Base-by-base conservation (phyloP, 179 eudicot species). In the Carnegiea gigantea region DNA sequence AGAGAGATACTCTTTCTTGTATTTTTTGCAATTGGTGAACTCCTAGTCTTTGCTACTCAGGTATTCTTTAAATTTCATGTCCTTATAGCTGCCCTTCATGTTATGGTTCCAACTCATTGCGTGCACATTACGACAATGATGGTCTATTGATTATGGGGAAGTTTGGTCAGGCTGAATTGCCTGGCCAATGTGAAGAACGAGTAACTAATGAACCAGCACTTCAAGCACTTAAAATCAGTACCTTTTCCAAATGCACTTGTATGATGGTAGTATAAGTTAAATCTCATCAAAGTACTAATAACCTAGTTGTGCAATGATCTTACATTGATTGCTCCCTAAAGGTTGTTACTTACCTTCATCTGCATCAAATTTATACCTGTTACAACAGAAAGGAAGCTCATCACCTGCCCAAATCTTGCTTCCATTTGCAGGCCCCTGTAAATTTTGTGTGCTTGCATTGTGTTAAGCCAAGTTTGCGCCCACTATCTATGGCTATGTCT, bases 401-500 rank as follows among this genome's bases (percentile, higher is more conserved):
- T 64, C 4, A 38, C 46, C 18, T 12, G 44, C 44, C 28, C 67
- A 7, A n/a, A 67, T 18, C 26, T 43, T 28, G 38, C 79, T 75
- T 77, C 49, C 14, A 79, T 53, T 78, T 88, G 89, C 93, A 96
- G 99, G 99, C 93, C 64, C 99, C 99, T 48, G 99, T 96, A 26
- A 96, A 96, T 84, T 96, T 82, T 74, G 87, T 96, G 49, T 90
- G 93, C 79, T 89, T 96, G 62, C 99, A 94, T 82, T 89, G 89
- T 73, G 98, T 96, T 44, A 92, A 87, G 75, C 98, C 98, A 36
- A 93, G 98, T 81, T 73, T 94, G 78, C 88, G 99, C 78, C 99
- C 99, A 54, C 88, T 94, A 77, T 86, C 99, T 71, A 94, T 96
- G 98, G 98, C 99, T 23, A 94, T 92, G 87, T 91, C 97, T 53